Evolutionary conservation across 805 yeast genomes (phyloP).

Genomic region (Kregervanrija delftensis): DNA sequence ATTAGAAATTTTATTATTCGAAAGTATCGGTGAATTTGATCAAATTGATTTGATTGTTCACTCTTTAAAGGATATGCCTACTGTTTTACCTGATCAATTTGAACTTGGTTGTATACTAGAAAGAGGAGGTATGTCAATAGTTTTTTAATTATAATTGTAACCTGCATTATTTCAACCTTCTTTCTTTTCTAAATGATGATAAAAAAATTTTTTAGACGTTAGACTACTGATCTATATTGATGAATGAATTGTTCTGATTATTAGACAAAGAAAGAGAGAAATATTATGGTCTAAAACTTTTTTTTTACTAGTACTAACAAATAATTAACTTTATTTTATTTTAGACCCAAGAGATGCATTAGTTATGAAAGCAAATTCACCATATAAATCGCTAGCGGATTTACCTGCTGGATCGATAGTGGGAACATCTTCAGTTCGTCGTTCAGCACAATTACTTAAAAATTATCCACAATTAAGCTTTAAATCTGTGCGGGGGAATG

Average conservation of each 20-base stretch:
- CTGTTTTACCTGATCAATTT: slow-evolving; percentile 81
- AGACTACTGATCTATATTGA: slow-evolving; percentile 31
- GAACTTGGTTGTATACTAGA: slow-evolving; percentile 80
- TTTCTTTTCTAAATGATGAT: slow-evolving; percentile 19
- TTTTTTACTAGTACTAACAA: slow-evolving; percentile 6
- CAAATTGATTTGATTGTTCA: slow-evolving; percentile 87
- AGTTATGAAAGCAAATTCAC: slow-evolving; percentile 60
- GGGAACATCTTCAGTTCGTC: slow-evolving; percentile 91
- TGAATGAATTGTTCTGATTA: slow-evolving; percentile 20
- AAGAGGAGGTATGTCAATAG: slow-evolving; percentile 47
- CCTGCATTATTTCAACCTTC: background rate
- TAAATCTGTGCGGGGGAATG: slow-evolving; percentile 81
- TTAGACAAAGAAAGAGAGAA: background rate
- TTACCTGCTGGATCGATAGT: slow-evolving; percentile 82
- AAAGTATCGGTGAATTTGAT: slow-evolving; percentile 55
- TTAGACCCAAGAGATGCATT: slow-evolving; percentile 88
- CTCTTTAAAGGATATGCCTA: slow-evolving; percentile 88
- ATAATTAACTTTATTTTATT: background rate
- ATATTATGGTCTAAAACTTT: background rate
- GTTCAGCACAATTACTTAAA: slow-evolving; percentile 84
- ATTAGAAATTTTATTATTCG: slow-evolving; percentile 69
- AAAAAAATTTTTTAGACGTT: slow-evolving; percentile 29
- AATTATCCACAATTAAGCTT: slow-evolving; percentile 70
- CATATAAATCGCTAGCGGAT: slow-evolving; percentile 59
- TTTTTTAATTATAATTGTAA: background rate